phyloP scores from a whole-genome alignment of 2,329 filamentous ascomycete species.

The Botryosphaeria dothidea region DNA sequence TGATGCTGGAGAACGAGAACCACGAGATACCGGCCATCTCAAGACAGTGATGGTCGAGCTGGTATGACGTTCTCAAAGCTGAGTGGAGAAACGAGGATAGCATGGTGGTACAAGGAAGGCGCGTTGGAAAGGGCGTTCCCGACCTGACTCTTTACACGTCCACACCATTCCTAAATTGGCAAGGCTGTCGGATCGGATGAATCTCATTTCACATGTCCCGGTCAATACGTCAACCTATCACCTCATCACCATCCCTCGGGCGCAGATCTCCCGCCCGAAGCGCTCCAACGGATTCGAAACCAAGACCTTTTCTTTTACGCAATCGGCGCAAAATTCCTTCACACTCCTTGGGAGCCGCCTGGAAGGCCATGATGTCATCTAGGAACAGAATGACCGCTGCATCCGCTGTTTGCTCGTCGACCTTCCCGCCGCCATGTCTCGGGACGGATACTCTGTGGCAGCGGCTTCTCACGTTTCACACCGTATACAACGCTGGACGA shows the following conservation, averaged over 20 bases:
- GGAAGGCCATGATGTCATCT: neutral
- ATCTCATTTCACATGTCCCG: neutral
- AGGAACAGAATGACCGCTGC: neutral
- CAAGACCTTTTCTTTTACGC: slow-evolving; percentile 7
- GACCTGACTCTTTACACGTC: too few relatives aligned
- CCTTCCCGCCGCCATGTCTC: neutral
- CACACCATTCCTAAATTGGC: neutral
- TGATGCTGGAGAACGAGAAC: neutral
- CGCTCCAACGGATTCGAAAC: neutral
- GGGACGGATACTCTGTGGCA: neutral
- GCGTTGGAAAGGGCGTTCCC: too few relatives aligned
- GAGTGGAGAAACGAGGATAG: too few relatives aligned
- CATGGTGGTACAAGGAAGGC: too few relatives aligned
- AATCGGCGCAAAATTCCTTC: slow-evolving; percentile 3
- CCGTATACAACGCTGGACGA: neutral
- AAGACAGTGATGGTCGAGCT: too few relatives aligned
- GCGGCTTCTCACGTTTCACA: neutral
- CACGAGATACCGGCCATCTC: too few relatives aligned
- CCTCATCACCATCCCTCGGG: slow-evolving; percentile 12
- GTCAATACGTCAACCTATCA: slow-evolving; percentile 3
- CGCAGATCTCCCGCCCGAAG: slow-evolving; percentile 9
- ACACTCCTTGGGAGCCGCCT: neutral
- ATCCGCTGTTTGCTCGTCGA: neutral
- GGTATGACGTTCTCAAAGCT: too few relatives aligned
- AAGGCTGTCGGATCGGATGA: neutral